Percentiles rank a stretch among this genome's conserved stretches.
These are phyloP conservation scores for Rhytidhysteron rufulum DNA, from an alignment of 2,329 filamentous ascomycete genomes.

Conservation along the genomic window DNA sequence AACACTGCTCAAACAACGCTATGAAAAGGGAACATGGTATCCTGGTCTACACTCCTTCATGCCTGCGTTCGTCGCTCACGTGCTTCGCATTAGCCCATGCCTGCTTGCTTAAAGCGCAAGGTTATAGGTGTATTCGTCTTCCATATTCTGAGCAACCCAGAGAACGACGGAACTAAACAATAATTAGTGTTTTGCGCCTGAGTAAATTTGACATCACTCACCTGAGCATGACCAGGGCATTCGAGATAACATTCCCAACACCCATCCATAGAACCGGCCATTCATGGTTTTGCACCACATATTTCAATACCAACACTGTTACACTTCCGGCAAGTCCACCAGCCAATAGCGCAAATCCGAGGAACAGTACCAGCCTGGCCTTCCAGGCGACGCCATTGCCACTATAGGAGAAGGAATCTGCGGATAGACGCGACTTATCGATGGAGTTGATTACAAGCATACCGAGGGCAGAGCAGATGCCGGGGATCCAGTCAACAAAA, in stretches of 20 bases:
- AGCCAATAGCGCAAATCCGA: slow-evolving; percentile 66
- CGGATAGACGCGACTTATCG: slow-evolving; percentile 62
- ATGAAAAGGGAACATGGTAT: neutral
- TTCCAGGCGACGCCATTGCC: slow-evolving; percentile 68
- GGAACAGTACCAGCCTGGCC: slow-evolving; percentile 63
- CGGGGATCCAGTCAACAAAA: slow-evolving; percentile 69
- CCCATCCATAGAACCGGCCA: slow-evolving; percentile 65
- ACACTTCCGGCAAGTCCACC: slow-evolving; percentile 65
- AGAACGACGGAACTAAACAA: slow-evolving; percentile 56
- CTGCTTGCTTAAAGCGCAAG: slow-evolving; percentile 53
- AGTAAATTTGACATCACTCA: slow-evolving; percentile 33
- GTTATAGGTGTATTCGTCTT: slow-evolving; percentile 70
- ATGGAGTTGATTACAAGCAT: slow-evolving; percentile 72
- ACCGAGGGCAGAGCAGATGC: slow-evolving; percentile 65
- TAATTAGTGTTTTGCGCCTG: slow-evolving; percentile 17
- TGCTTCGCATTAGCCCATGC: neutral
- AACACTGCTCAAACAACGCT: neutral
- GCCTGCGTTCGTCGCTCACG: neutral
- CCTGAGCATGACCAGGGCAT: slow-evolving; percentile 65
- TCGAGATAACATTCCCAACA: slow-evolving; percentile 62
- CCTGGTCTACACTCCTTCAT: neutral
- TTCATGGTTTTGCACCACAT: slow-evolving; percentile 57
- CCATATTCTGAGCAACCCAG: slow-evolving; percentile 70
- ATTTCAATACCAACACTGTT: slow-evolving; percentile 66
- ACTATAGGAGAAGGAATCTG: slow-evolving; percentile 62